Evolutionary conservation across 805 yeast species (phyloP).

Genomic region (Ogataea nakhonphanomensis): DNA sequence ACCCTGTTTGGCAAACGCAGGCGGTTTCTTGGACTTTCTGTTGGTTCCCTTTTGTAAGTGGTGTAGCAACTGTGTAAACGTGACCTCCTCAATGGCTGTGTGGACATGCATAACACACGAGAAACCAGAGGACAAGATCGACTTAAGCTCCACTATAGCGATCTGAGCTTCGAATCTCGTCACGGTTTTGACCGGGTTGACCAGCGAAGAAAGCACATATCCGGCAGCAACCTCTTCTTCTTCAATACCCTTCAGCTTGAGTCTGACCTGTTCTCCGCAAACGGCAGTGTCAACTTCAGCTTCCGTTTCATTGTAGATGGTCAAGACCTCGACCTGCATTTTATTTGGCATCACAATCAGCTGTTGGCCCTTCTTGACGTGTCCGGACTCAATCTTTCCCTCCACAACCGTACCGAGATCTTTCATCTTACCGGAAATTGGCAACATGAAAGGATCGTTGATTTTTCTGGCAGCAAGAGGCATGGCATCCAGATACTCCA

Average conservation of each 20-base stretch:
- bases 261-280: conserved; percentile 96
- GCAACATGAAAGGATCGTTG: conserved; percentile 96
- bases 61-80: conserved; percentile 76
- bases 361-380: conserved; percentile 71
- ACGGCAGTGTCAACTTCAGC: conserved; percentile 84
- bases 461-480: conserved; percentile 78
- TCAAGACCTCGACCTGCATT: conserved; percentile 73
- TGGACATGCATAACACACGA: conserved; percentile 99
- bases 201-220: conserved; percentile 81
- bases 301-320: conserved; percentile 93
- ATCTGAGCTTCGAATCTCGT: conserved; percentile 92
- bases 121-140: conserved; percentile 91
- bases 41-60: conserved; percentile 95
- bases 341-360: conserved; percentile 93
- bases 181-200: conserved; percentile 87
- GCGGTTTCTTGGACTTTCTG: conserved; percentile 93
- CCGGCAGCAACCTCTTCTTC: conserved; percentile 95
- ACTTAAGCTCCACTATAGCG: conserved; percentile 93
- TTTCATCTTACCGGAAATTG: conserved; percentile 90
- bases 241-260: conserved; percentile 91
- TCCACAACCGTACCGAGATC: conserved; percentile 97
- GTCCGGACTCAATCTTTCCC: conserved; percentile 97
- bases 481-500: conserved; percentile 85
- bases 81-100: conserved; percentile 96
- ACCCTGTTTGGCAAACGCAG: conserved; percentile 98